Percentiles rank a stretch among this genome's conserved stretches.
Conservation (phyloP, 2,329 filamentous ascomycete genomes). For the Claviceps sorghi region DNA sequence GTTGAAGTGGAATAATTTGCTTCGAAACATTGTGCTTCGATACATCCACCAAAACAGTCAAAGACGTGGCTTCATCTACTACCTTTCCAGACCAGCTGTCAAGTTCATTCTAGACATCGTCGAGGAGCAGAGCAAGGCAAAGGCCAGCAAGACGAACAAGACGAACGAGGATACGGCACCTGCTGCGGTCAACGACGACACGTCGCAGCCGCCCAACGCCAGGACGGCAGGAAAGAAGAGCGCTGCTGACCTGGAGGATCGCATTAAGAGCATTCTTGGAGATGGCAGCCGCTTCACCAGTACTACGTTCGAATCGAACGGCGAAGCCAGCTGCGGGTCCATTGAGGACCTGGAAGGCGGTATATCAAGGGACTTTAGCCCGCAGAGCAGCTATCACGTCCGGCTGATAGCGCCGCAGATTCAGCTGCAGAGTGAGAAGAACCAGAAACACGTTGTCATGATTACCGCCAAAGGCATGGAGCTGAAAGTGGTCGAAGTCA, state of each 20-base stretch:
- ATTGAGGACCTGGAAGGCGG: slow-evolving; percentile 55
- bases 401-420: slow-evolving; percentile 95
- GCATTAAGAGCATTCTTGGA: slow-evolving; percentile 70
- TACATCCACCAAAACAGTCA: slow-evolving; percentile 98
- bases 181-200: slow-evolving; percentile 15
- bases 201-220: slow-evolving; percentile 23
- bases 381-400: slow-evolving; percentile 88
- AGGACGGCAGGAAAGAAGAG: slow-evolving; percentile 41
- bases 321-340: slow-evolving; percentile 22
- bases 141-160: slow-evolving; percentile 23
- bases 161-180: slow-evolving; percentile 1
- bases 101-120: slow-evolving; percentile 98
- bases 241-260: slow-evolving; percentile 58
- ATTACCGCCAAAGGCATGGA: slow-evolving; percentile 97
- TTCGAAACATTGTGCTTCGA: slow-evolving; percentile 89
- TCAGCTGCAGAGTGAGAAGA: slow-evolving; percentile 96
- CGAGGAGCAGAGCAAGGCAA: slow-evolving; percentile 74
- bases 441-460: slow-evolving; percentile 90
- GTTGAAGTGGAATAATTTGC: slow-evolving; percentile 93
- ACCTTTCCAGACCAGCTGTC: slow-evolving; percentile 85
- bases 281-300: slow-evolving; percentile 70
- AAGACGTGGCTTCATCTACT: slow-evolving; percentile 90
- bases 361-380: slow-evolving; percentile 74
- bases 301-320: slow-evolving; percentile 17
- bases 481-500: slow-evolving; percentile 90